These are phyloP conservation scores for Phalaenopsis hybrid DNA, from an alignment of 116 monocot species.

Conservation along the genomic window DNA sequence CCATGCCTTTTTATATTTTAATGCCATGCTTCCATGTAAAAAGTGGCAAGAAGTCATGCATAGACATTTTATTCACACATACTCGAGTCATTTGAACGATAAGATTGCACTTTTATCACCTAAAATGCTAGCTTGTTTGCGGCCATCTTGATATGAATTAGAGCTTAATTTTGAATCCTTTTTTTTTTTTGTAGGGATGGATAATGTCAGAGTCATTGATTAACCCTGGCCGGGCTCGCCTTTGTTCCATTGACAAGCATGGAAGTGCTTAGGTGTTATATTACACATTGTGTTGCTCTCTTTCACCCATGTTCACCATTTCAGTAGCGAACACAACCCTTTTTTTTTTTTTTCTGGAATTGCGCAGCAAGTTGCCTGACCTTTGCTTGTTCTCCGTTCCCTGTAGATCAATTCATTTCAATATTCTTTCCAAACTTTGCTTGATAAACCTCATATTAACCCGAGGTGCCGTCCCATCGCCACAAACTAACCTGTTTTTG, in stretches of 20 bases:
- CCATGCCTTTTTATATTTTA: too few relatives aligned
- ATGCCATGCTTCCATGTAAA: neutral
- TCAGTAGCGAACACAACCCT: too few relatives aligned
- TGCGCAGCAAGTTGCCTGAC: neutral
- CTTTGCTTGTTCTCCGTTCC: neutral
- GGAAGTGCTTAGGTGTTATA: neutral
- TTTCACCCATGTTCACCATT: neutral
- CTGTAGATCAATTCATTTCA: neutral
- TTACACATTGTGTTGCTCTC: neutral
- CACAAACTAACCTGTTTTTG: neutral
- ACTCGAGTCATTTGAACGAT: neutral
- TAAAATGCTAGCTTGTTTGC: neutral
- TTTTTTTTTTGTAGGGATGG: slow-evolving; percentile 61
- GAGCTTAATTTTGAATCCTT: neutral
- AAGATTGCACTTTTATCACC: neutral
- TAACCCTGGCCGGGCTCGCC: slow-evolving; percentile 87
- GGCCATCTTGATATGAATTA: neutral
- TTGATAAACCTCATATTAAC: neutral
- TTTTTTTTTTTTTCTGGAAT: neutral
- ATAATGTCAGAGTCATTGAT: slow-evolving; percentile 81
- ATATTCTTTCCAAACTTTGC: neutral
- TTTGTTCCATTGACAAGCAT: neutral
- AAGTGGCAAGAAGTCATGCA: neutral
- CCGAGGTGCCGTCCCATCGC: too few relatives aligned
- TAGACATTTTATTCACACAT: neutral